Conservation (phyloP, 2,329 filamentous ascomycete genomes). For the Atkinsonella texensis region DNA sequence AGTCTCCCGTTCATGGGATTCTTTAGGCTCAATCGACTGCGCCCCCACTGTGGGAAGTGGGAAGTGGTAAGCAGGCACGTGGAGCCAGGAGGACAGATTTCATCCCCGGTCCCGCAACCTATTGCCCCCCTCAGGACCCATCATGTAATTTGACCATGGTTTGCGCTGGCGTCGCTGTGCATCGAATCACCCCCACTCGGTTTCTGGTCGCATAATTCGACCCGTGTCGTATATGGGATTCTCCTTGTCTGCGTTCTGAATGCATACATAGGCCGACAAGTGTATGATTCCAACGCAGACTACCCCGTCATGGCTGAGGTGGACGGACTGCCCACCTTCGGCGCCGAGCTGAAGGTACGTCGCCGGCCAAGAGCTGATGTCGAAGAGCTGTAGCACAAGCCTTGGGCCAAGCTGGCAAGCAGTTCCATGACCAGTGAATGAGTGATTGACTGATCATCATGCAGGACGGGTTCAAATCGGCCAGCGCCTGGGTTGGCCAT, state of each 20-base stretch:
- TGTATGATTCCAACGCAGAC: slow-evolving; percentile 9
- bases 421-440: not conserved
- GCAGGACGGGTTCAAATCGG: slow-evolving; percentile 91
- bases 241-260: not conserved
- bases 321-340: slow-evolving; percentile 76
- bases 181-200: not conserved
- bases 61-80: too few species aligned
- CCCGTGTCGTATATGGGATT: not conserved
- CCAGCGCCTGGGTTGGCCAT: slow-evolving; percentile 81
- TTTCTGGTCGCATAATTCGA: not conserved
- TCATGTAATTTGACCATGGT: not conserved
- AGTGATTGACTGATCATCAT: not conserved
- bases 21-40: not conserved
- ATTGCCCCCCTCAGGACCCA: too few species aligned
- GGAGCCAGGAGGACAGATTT: too few species aligned
- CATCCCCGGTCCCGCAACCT: too few species aligned
- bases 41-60: too few species aligned
- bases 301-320: slow-evolving; percentile 58
- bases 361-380: not conserved
- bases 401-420: not conserved
- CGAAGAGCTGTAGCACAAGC: not conserved
- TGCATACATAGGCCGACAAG: slow-evolving; percentile 3
- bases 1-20: not conserved
- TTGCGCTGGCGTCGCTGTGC: not conserved
- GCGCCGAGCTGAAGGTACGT: slow-evolving; percentile 80